These are phyloP conservation scores for Ustilago trichophora DNA, from an alignment of 1,284 basidiomycete genomes.

Conservation along the genomic window DNA sequence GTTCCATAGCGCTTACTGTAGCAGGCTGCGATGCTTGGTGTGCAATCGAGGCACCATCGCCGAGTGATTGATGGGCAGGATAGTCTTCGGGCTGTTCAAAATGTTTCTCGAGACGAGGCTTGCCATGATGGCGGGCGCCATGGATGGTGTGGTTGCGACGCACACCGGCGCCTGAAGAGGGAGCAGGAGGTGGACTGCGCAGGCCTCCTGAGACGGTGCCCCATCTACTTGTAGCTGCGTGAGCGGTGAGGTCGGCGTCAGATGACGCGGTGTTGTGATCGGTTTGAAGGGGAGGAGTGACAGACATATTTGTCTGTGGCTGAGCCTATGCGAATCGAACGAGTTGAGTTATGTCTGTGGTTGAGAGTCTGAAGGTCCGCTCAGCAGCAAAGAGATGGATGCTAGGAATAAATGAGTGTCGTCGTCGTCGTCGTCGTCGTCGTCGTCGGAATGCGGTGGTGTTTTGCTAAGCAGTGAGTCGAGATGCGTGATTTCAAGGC, in stretches of 20 bases:
- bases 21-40: too few species aligned
- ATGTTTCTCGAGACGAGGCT: constrained; percentile 45
- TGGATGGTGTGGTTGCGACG: constrained; percentile 49
- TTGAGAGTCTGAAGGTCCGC: too few species aligned
- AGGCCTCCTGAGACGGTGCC: constrained; percentile 37
- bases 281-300: constrained; percentile 16
- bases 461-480: too few species aligned
- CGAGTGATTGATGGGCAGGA: background rate
- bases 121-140: constrained; percentile 35
- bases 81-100: constrained; percentile 47
- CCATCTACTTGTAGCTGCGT: constrained; percentile 24
- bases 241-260: constrained; percentile 4
- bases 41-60: too few species aligned
- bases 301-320: constrained; percentile 16
- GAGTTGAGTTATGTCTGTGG: too few species aligned
- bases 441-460: too few species aligned
- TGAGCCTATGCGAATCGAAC: background rate
- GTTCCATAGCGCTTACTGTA: background rate
- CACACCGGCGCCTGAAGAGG: constrained; percentile 39
- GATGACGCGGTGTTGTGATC: constrained; percentile 1
- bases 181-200: constrained; percentile 41
- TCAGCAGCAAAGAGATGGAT: too few species aligned
- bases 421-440: too few species aligned
- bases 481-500: too few species aligned
- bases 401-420: background rate